Conservation (phyloP, 345 rosid genomes). For the Viola odorata region DNA sequence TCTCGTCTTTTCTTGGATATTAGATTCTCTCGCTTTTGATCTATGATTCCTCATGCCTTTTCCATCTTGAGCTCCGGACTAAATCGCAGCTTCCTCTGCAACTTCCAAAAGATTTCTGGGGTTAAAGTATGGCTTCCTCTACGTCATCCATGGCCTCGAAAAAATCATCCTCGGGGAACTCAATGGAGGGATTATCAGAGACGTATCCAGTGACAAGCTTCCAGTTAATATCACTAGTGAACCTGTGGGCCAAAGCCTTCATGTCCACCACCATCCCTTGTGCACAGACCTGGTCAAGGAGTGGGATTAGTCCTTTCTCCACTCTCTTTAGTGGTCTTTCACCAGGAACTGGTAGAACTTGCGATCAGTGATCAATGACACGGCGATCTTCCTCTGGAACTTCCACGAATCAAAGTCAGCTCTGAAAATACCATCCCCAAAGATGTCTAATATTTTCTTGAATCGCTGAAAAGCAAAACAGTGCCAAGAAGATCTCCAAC, state of each 20-base stretch:
- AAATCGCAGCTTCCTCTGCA: constrained; percentile 42
- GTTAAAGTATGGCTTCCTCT: constrained; percentile 48
- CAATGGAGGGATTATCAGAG: constrained; percentile 44
- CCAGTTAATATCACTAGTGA: constrained; percentile 51
- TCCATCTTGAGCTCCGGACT: constrained; percentile 56
- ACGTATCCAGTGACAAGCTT: constrained; percentile 50
- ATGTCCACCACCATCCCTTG: constrained; percentile 36
- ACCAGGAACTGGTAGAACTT: constrained; percentile 27
- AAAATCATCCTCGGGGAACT: constrained; percentile 34
- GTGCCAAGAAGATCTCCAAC: constrained; percentile 31
- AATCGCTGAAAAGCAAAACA: constrained; percentile 27
- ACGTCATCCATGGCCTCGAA: constrained; percentile 50
- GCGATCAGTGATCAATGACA: constrained; percentile 23
- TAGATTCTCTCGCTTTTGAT: constrained; percentile 26
- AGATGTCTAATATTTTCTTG: constrained; percentile 41
- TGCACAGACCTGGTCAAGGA: constrained; percentile 36
- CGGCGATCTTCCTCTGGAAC: constrained; percentile 37
- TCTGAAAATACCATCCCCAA: constrained; percentile 58
- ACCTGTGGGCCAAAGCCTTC: constrained; percentile 51
- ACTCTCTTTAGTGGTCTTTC: constrained; percentile 30
- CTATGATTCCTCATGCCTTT: constrained; percentile 38
- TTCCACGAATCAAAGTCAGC: constrained; percentile 44
- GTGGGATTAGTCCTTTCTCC: constrained; percentile 35
- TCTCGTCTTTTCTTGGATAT: constrained; percentile 34
- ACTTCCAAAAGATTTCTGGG: constrained; percentile 58